Base-by-base conservation (phyloP, 83 land plant genomes). In the Diphasiastrum complanatum region DNA sequence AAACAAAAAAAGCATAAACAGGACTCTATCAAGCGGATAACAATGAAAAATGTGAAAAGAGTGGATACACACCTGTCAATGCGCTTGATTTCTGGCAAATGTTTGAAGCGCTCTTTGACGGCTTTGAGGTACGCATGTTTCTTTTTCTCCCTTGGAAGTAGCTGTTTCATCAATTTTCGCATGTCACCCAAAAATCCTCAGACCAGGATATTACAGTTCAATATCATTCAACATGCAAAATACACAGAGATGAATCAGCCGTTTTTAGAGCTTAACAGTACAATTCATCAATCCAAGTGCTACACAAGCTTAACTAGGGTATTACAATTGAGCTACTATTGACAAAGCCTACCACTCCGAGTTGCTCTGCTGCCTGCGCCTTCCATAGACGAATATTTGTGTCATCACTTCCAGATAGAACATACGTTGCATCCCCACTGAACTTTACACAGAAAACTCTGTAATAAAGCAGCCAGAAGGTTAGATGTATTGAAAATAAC, bases 401-500 rank as follows among this genome's bases (percentile, higher is more conserved):
- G 59, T 92, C 98, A 71, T 92, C 98, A 78, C 98, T 92, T 23
- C 98, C 98, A 0, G 98, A 92, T n/a, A 92, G 61, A 27, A 88
- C 76, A 63, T 92, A 92, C 31, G 80, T 65, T 26, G 78, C 91
- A 76, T 92, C 98, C 64, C 91, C 81, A 67, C 83, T 92, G 68
- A 64, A 83, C 68, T 78, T 88, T 22, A 88, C 98, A 63, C 84
- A 79, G 40, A 88, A 88, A 4, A 92, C 95, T 75, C 97, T 90
- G 67, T 37, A 71, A 30, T 33, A 22, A 10, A 32, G 51, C 46
- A 33, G n/a, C n/a, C n/a, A n/a, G n/a, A n/a, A n/a, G n/a, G n/a
- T n/a, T n/a, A n/a, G n/a, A n/a, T n/a, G n/a, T n/a, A n/a, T n/a
- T n/a, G n/a, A n/a, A n/a, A n/a, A n/a, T n/a, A n/a, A n/a, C n/a